Conservation (phyloP, 2,329 filamentous ascomycete species). For the Xylaria arbuscula region DNA sequence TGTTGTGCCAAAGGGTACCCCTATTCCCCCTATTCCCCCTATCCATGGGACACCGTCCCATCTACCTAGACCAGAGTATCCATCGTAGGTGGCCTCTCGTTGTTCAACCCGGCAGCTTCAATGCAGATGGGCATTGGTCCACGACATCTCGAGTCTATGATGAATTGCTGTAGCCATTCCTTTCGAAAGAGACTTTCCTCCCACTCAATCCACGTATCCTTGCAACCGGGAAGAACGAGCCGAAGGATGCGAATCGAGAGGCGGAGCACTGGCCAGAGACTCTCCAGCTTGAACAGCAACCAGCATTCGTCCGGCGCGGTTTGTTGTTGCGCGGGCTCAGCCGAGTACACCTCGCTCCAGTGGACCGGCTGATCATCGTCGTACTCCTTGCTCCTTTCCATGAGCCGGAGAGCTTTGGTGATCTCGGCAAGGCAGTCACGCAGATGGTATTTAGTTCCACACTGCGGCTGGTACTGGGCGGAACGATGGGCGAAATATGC, state of each 20-base stretch:
- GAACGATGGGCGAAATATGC: slow-evolving; percentile 38
- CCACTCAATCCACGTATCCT: slow-evolving; percentile 44
- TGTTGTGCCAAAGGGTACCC: no score
- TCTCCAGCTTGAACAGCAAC: slow-evolving; percentile 44
- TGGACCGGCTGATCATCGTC: slow-evolving; percentile 43
- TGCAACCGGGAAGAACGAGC: slow-evolving; percentile 33
- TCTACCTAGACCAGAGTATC: no score
- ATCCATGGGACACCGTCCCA: not conserved
- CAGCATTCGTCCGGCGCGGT: slow-evolving; percentile 40
- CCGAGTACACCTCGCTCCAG: slow-evolving; percentile 41
- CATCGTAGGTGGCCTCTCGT: not conserved
- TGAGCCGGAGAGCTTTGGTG: slow-evolving; percentile 36
- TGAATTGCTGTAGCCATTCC: slow-evolving; percentile 42
- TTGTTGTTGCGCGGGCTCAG: slow-evolving; percentile 11
- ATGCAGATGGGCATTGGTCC: slow-evolving; percentile 9
- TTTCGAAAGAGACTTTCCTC: slow-evolving; percentile 36
- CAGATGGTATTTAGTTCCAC: slow-evolving; percentile 36
- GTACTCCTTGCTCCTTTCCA: slow-evolving; percentile 39
- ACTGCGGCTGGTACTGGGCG: slow-evolving; percentile 12
- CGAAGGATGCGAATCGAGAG: slow-evolving; percentile 42
- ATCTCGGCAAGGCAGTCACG: slow-evolving; percentile 35
- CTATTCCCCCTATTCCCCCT: not conserved
- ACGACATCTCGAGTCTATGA: slow-evolving; percentile 42
- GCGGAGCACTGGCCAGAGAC: slow-evolving; percentile 42
- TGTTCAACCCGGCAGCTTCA: slow-evolving; percentile 19